phyloP scores from a whole-genome alignment of 495 filamentous ascomycete genomes.

The Penicilliopsis zonata region DNA sequence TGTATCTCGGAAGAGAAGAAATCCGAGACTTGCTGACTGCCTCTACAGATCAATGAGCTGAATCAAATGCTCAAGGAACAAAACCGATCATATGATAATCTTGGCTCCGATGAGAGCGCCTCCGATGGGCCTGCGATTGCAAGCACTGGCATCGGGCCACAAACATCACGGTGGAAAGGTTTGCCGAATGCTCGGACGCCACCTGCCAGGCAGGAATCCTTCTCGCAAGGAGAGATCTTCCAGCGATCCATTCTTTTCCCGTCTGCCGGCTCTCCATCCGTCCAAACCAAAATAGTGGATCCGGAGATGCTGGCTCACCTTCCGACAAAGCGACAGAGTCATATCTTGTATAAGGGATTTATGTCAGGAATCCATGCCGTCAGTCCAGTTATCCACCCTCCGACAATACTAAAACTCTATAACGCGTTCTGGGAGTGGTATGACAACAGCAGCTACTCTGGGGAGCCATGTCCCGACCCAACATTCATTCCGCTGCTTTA shows the following conservation, averaged over 20 bases:
- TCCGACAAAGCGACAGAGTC: slow-evolving; percentile 33
- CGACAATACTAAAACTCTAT: slow-evolving; percentile 29
- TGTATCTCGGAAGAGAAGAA: neutral
- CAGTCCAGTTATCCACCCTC: slow-evolving; percentile 32
- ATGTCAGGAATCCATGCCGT: slow-evolving; percentile 37
- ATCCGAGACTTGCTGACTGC: slow-evolving; percentile 4
- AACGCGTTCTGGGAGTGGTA: slow-evolving; percentile 38
- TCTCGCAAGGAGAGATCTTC: slow-evolving; percentile 14
- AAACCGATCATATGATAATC: slow-evolving; percentile 24
- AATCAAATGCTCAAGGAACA: slow-evolving; percentile 34
- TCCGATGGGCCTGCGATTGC: slow-evolving; percentile 10
- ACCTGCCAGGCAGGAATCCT: neutral
- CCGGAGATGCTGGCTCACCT: slow-evolving; percentile 34
- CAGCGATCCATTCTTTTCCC: slow-evolving; percentile 30
- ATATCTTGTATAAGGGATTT: slow-evolving; percentile 34
- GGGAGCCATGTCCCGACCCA: slow-evolving; percentile 27
- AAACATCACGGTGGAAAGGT: slow-evolving; percentile 12
- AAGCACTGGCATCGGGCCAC: slow-evolving; percentile 5
- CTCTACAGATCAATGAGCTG: slow-evolving; percentile 30
- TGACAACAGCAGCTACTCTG: slow-evolving; percentile 31
- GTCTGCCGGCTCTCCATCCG: slow-evolving; percentile 23
- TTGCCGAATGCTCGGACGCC: slow-evolving; percentile 8
- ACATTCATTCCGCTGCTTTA: slow-evolving; percentile 35
- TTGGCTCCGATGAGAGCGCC: slow-evolving; percentile 10
- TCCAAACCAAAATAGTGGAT: slow-evolving; percentile 23